Conservation (phyloP, 495 filamentous ascomycete species). For the Aspergillus cristatus region DNA sequence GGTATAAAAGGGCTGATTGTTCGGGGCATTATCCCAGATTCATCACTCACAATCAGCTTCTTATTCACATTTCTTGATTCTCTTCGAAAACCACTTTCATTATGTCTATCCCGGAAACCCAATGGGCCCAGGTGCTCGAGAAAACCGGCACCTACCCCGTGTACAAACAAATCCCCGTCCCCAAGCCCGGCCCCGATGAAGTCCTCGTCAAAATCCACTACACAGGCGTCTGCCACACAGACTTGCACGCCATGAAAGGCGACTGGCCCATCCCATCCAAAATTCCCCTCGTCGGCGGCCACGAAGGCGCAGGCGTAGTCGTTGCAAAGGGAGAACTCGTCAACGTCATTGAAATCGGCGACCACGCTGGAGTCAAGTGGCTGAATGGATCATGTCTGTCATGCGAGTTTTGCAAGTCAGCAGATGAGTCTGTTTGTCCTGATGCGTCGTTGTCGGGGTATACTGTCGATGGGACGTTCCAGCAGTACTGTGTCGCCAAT, state of each 20-base stretch:
- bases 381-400: constrained; percentile 65
- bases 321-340: constrained; percentile 67
- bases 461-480: constrained; percentile 40
- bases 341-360: constrained; percentile 58
- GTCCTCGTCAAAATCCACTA: constrained; percentile 5
- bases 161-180: constrained; percentile 24
- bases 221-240: constrained; percentile 7
- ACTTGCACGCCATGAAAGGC: constrained; percentile 7
- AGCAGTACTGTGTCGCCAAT: constrained; percentile 80
- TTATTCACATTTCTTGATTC: no score
- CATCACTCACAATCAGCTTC: no score
- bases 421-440: constrained; percentile 59
- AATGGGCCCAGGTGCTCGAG: constrained; percentile 81
- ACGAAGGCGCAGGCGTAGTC: constrained; percentile 78
- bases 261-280: constrained; percentile 72
- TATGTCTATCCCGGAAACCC: constrained; percentile 53
- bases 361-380: constrained; percentile 76
- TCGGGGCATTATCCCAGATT: no score
- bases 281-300: constrained; percentile 76
- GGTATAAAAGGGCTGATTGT: no score
- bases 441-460: constrained; percentile 66
- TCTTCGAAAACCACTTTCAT: background rate
- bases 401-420: constrained; percentile 64
- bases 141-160: constrained; percentile 59
- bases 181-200: constrained; percentile 2